Conservation (phyloP, 306 rosid genomes). For the Prunus campanulata region DNA sequence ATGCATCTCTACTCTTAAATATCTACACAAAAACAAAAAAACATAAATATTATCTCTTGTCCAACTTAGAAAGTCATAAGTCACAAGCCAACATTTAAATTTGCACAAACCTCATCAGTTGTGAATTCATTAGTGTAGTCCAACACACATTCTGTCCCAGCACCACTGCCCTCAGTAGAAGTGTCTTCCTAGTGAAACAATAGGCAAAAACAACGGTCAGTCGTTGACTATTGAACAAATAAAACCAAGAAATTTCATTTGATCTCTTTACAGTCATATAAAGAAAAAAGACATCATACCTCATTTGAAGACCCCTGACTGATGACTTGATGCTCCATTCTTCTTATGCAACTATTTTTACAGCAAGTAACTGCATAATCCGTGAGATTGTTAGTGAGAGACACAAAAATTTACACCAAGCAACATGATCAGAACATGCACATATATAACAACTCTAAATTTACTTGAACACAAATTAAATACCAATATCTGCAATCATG, state of each 20-base stretch:
- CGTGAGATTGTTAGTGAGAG: not conserved
- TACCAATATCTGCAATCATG: not conserved
- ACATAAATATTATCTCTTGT: not conserved
- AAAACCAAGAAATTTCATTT: not conserved
- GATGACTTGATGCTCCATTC: not conserved
- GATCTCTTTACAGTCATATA: too few relatives aligned
- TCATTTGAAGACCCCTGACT: not conserved
- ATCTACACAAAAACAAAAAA: not conserved
- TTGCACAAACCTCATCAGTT: not conserved
- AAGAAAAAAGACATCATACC: not conserved
- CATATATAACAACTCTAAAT: not conserved
- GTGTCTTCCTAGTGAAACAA: not conserved
- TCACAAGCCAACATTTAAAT: not conserved
- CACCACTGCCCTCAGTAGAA: not conserved
- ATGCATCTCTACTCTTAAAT: constrained; percentile 2
- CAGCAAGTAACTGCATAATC: not conserved
- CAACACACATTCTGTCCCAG: not conserved
- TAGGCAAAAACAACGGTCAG: not conserved
- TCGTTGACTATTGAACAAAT: not conserved
- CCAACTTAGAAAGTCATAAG: not conserved
- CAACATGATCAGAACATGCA: not conserved
- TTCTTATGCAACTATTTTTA: not conserved
- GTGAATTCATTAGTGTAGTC: not conserved
- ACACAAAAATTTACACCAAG: not conserved
- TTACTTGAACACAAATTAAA: not conserved